Base-by-base conservation (phyloP, 148 eudicot species). In the Chenopodium suecicum region DNA sequence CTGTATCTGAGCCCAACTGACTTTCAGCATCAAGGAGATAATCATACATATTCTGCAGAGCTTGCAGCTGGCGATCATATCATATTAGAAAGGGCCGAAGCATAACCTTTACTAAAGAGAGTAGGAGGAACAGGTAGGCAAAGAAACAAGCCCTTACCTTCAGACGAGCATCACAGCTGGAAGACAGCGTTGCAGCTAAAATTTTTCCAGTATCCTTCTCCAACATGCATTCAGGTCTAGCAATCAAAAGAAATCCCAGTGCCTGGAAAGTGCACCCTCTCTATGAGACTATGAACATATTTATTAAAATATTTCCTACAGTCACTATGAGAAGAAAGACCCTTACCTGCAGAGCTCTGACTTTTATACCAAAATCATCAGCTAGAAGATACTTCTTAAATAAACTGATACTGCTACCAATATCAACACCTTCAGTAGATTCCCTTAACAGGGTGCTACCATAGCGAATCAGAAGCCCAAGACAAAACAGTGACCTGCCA, bases 11-110 rank as follows among this genome's bases (percentile, higher is more conserved):
- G 54, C 83, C 95, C 93, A 96, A 76, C 86, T 89, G 95, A 81
- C 86, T 90, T 86, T 96, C 99, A 29, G 97, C 94, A 78, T 96
- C 99, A 78, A 94, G 90, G 83, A 96, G 98, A 85, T 96, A 96
- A 82, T 96, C 99, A 75, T 89, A 91, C 82, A 96, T 88, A 81
- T 94, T 96, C 82, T 94, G 98, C 84, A 96, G 83, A 9, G 94
- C 86, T 91, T 96, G 99, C 87, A 94, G 78, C 99, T 96, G 96
- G 58, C 32, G 62, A 82, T 78, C 48, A 86, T 75, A 78, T 37
- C 7, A 17, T 78, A 67, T 88, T 48, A 89, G 85, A 64, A 72
- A 62, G 67, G 14, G 70, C 32, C 46, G 56, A 62, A 76, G 63
- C 34, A 41, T n/a, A 80, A 54, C 67, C 52, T 52, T 11, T 48